phyloP scores from a whole-genome alignment of 2,329 filamentous ascomycete genomes.

The Colletotrichum spaethianum region DNA sequence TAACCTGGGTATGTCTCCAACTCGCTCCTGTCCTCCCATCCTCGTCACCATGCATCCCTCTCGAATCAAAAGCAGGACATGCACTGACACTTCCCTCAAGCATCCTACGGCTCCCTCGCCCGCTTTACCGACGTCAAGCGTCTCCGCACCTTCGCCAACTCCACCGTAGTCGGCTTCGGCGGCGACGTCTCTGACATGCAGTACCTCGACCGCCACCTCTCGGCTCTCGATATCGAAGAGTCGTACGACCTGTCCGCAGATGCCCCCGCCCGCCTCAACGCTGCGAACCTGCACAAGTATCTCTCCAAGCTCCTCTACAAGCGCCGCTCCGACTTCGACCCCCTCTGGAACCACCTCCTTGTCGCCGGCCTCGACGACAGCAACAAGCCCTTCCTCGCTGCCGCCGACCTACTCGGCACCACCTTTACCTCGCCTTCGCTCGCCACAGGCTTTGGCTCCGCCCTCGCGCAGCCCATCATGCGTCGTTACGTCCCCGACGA shows the following conservation, averaged over 20 bases:
- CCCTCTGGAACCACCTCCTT: constrained; percentile 95
- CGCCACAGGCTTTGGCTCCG: constrained; percentile 93
- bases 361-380: constrained; percentile 89
- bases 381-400: constrained; percentile 88
- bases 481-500: constrained; percentile 88
- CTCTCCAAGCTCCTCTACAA: constrained; percentile 96
- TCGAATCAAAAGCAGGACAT: neutral
- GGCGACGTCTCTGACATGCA: constrained; percentile 99
- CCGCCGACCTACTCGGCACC: constrained; percentile 91
- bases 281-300: constrained; percentile 96
- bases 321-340: constrained; percentile 95
- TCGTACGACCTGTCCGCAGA: constrained; percentile 75
- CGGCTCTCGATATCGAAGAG: constrained; percentile 88
- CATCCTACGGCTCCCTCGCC: constrained; percentile 96
- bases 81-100: constrained; percentile 61
- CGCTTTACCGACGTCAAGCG: constrained; percentile 98
- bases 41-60: neutral
- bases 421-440: constrained; percentile 91
- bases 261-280: constrained; percentile 75
- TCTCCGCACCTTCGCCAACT: constrained; percentile 88
- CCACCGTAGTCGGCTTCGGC: constrained; percentile 91
- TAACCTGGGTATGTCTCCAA: constrained; percentile 80
- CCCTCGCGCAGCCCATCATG: constrained; percentile 93
- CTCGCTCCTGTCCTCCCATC: neutral
- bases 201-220: constrained; percentile 93